Evolutionary conservation across 441 rosid species (phyloP).

Genomic region (Adansonia gregorii): DNA sequence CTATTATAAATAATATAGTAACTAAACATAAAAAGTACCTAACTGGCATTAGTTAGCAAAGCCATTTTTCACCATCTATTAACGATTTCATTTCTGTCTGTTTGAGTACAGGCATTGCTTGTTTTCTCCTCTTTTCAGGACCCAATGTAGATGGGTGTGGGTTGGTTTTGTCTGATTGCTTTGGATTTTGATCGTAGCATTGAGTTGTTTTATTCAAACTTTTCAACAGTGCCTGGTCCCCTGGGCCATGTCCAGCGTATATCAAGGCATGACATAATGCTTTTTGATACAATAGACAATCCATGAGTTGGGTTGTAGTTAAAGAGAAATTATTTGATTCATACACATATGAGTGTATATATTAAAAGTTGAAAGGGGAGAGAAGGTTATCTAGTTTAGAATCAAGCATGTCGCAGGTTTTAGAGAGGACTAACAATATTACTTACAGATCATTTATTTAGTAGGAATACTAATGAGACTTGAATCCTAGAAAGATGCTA

Average conservation of each 20-base stretch:
- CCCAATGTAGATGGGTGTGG: not conserved
- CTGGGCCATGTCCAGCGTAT: not conserved
- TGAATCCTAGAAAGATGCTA: too few relatives aligned
- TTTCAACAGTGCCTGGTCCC: not conserved
- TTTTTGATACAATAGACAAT: not conserved
- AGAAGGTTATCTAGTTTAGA: too few relatives aligned
- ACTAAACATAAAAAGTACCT: too few relatives aligned
- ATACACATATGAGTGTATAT: too few relatives aligned
- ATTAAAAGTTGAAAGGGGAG: too few relatives aligned
- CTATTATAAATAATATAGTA: too few relatives aligned
- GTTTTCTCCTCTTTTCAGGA: not conserved
- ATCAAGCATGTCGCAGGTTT: too few relatives aligned
- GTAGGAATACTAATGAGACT: too few relatives aligned
- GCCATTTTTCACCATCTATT: not conserved
- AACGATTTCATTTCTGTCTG: not conserved
- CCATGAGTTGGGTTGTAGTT: not conserved
- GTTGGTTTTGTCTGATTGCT: not conserved
- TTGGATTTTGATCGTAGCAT: not conserved
- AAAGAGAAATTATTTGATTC: not conserved
- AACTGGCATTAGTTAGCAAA: too few relatives aligned
- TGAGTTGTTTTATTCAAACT: not conserved
- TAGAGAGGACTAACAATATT: too few relatives aligned
- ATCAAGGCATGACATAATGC: not conserved
- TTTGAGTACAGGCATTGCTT: not conserved
- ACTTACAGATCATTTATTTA: too few relatives aligned